A percentile compares a stretch with the other conserved stretches of the same genome.
Conservation (phyloP, 2,329 filamentous ascomycete species). For the Whalleya microplaca region DNA sequence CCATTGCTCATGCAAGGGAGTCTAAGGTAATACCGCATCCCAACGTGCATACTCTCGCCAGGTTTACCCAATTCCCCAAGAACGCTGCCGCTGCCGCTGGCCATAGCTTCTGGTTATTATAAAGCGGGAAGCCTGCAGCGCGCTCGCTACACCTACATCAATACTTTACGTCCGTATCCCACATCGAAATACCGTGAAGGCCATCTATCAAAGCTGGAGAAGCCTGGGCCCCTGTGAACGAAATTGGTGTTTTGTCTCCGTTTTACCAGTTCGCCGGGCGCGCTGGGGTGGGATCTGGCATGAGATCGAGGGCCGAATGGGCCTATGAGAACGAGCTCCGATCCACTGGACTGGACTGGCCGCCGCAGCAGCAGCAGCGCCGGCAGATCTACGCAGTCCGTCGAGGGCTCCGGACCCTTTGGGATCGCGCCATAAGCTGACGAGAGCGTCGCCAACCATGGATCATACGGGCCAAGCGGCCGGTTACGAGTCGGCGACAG, state of each 20-base stretch:
- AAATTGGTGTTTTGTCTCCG: constrained; percentile 25
- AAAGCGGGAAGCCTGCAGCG: constrained; percentile 12
- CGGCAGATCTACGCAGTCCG: constrained; percentile 4
- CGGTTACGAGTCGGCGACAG: constrained; percentile 28
- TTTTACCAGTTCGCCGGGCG: constrained; percentile 29
- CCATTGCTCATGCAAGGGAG: constrained; percentile 26
- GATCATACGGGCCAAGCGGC: constrained; percentile 27
- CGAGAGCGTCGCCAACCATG: constrained; percentile 16
- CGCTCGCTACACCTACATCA: constrained; percentile 29
- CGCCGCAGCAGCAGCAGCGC: constrained; percentile 20
- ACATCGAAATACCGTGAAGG: constrained; percentile 2
- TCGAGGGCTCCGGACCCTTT: constrained; percentile 3
- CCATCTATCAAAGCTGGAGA: not conserved
- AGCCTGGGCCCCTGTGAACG: constrained; percentile 8
- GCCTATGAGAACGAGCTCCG: constrained; percentile 33
- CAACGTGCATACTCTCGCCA: not conserved
- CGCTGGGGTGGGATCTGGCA: constrained; percentile 32
- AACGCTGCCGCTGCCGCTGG: constrained; percentile 4
- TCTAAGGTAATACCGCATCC: constrained; percentile 11
- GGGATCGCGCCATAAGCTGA: constrained; percentile 6
- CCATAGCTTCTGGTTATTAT: constrained; percentile 21
- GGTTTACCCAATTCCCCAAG: constrained; percentile 6
- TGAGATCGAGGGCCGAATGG: constrained; percentile 28
- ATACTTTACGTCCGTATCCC: constrained; percentile 34
- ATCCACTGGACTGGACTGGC: constrained; percentile 25